These are phyloP conservation scores for Triticum urartu DNA, from an alignment of 176 grass and related monocot genomes.

Conservation along the genomic window DNA sequence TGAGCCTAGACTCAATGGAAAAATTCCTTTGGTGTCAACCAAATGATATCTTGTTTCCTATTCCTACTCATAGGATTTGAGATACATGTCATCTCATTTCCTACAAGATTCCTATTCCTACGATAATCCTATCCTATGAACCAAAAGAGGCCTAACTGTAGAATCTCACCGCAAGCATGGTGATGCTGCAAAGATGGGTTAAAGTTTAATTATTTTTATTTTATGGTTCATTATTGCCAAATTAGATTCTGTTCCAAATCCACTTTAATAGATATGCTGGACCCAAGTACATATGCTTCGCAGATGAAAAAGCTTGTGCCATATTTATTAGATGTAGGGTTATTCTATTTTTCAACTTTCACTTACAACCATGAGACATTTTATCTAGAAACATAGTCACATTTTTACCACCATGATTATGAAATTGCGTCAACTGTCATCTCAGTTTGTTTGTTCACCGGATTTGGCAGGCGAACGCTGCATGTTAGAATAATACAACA, in stretches of 20 bases:
- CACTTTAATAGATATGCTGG: conserved; percentile 13
- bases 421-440: no score
- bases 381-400: background rate
- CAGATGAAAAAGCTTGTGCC: background rate
- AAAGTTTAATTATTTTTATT: background rate
- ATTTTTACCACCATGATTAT: no score
- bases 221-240: conserved; percentile 9
- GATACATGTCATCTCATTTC: no score
- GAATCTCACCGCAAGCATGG: background rate
- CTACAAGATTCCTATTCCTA: no score
- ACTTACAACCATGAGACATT: background rate
- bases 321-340: background rate
- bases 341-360: background rate
- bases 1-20: no score
- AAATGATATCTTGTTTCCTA: no score
- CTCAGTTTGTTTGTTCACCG: no score
- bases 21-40: no score
- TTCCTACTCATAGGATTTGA: no score
- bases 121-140: no score
- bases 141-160: no score
- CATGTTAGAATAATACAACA: background rate
- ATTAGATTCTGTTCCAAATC: background rate
- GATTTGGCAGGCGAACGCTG: background rate
- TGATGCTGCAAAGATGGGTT: background rate
- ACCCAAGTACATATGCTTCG: conserved; percentile 19